Evolutionary conservation across 1,139 yeast species (phyloP).

Genomic region (Lodderomyces parapsilosis): DNA sequence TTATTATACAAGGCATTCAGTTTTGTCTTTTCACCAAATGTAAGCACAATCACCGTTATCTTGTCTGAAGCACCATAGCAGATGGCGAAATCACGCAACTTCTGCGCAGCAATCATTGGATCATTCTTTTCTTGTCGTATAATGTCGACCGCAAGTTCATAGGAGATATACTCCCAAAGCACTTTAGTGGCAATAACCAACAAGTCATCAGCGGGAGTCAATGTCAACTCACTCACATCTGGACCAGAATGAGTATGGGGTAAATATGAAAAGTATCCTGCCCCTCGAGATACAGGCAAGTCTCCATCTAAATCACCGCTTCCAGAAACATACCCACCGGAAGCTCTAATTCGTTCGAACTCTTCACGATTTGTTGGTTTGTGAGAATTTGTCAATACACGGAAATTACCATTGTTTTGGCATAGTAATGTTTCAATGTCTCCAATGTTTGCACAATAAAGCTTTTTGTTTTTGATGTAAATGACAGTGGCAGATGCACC

Average conservation of each 20-base stretch:
- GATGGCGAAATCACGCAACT: slow-evolving; percentile 88
- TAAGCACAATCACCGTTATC: slow-evolving; percentile 79
- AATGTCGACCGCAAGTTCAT: slow-evolving; percentile 87
- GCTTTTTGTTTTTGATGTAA: slow-evolving; percentile 66
- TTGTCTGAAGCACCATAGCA: slow-evolving; percentile 87
- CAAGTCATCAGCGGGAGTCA: slow-evolving; percentile 77
- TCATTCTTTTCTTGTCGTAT: slow-evolving; percentile 79
- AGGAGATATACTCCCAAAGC: slow-evolving; percentile 81
- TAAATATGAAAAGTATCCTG: slow-evolving; percentile 81
- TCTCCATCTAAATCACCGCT: slow-evolving; percentile 85
- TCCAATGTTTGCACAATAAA: slow-evolving; percentile 88
- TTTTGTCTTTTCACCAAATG: slow-evolving; percentile 49
- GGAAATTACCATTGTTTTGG: slow-evolving; percentile 76
- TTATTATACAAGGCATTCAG: slow-evolving; percentile 37
- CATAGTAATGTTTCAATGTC: slow-evolving; percentile 84
- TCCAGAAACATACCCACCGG: slow-evolving; percentile 88
- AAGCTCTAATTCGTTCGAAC: slow-evolving; percentile 81
- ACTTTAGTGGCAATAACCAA: slow-evolving; percentile 82
- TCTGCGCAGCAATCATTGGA: slow-evolving; percentile 92
- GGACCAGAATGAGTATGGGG: slow-evolving; percentile 94
- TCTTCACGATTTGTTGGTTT: slow-evolving; percentile 81
- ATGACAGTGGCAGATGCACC: slow-evolving; percentile 86
- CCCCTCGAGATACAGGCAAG: slow-evolving; percentile 82
- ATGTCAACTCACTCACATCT: slow-evolving; percentile 58
- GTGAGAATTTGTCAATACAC: slow-evolving; percentile 72